Percentiles rank a stretch among this genome's conserved stretches.
phyloP scores from a whole-genome alignment of 179 eudicot genomes.

The Nepenthes alata region DNA sequence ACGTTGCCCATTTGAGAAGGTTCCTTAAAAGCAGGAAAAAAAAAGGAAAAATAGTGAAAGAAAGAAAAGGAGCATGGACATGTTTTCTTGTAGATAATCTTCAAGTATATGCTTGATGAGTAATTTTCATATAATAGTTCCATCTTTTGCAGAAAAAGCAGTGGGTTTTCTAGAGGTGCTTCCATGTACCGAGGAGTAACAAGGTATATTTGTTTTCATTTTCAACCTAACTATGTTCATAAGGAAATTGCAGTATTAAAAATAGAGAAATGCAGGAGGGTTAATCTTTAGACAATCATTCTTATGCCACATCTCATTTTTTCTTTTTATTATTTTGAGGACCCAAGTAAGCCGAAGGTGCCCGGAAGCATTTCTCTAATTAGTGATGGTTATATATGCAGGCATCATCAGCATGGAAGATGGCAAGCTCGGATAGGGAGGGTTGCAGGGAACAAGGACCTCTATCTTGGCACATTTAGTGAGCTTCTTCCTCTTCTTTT shows the following conservation, averaged over 20 bases:
- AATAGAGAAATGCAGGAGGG: not conserved
- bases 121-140: not conserved
- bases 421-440: slow-evolving; percentile 89
- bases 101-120: not conserved
- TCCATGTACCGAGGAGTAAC: slow-evolving; percentile 80
- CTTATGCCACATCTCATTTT: not conserved
- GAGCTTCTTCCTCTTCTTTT: slow-evolving; percentile 13
- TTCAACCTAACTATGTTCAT: not conserved
- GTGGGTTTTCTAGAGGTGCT: slow-evolving; percentile 84
- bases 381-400: slow-evolving; percentile 11
- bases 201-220: slow-evolving; percentile 27
- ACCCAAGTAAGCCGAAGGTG: too few species aligned
- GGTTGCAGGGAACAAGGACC: slow-evolving; percentile 81
- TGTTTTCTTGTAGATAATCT: too few species aligned
- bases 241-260: too few species aligned
- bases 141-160: slow-evolving; percentile 46
- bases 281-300: not conserved
- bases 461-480: slow-evolving; percentile 82
- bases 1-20: slow-evolving; percentile 73
- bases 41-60: not conserved
- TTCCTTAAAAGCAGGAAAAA: not conserved
- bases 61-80: too few species aligned
- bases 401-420: slow-evolving; percentile 86
- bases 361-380: too few species aligned
- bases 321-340: too few species aligned